Percentiles rank a stretch among this genome's conserved stretches.
phyloP scores from a whole-genome alignment of 257 asterid species.

The Pogostemon cablin region DNA sequence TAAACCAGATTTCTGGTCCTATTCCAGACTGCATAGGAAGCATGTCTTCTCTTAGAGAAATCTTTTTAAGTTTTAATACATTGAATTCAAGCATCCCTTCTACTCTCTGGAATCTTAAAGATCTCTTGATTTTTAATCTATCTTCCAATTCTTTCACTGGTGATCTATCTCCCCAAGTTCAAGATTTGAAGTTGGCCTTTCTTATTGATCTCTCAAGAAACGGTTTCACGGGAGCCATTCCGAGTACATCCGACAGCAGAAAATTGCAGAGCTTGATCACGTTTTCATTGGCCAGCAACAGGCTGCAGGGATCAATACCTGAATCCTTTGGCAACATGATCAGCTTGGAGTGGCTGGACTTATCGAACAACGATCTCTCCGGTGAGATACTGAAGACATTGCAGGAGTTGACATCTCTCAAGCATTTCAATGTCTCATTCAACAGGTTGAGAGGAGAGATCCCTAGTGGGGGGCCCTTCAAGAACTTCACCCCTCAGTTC shows the following conservation, averaged over 20 bases:
- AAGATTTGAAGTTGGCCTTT: slow-evolving; percentile 24
- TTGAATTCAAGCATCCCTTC: slow-evolving; percentile 19
- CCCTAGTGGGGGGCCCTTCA: slow-evolving; percentile 36
- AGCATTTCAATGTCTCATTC: slow-evolving; percentile 37
- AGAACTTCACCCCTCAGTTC: slow-evolving; percentile 16
- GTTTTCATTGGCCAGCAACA: slow-evolving; percentile 32
- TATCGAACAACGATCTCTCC: slow-evolving; percentile 29
- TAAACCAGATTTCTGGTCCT: slow-evolving; percentile 28
- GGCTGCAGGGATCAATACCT: slow-evolving; percentile 32
- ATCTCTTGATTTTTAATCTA: slow-evolving; percentile 22
- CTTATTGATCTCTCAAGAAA: slow-evolving; percentile 27
- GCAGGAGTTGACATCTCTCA: slow-evolving; percentile 29
- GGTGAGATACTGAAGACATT: slow-evolving; percentile 34
- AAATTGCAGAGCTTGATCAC: slow-evolving; percentile 14
- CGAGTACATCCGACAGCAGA: background rate
- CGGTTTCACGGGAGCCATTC: slow-evolving; percentile 28
- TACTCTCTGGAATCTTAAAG: slow-evolving; percentile 30
- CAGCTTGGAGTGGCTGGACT: slow-evolving; percentile 29
- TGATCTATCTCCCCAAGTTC: slow-evolving; percentile 10
- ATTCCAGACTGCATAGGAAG: slow-evolving; percentile 35
- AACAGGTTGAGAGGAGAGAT: slow-evolving; percentile 39
- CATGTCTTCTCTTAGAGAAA: background rate
- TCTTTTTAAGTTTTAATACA: slow-evolving; percentile 23
- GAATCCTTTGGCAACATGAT: slow-evolving; percentile 28
- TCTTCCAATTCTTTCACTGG: slow-evolving; percentile 35